Evolutionary conservation across 163 green algal genomes (phyloP).

Genomic region (Volvox carteri): DNA sequence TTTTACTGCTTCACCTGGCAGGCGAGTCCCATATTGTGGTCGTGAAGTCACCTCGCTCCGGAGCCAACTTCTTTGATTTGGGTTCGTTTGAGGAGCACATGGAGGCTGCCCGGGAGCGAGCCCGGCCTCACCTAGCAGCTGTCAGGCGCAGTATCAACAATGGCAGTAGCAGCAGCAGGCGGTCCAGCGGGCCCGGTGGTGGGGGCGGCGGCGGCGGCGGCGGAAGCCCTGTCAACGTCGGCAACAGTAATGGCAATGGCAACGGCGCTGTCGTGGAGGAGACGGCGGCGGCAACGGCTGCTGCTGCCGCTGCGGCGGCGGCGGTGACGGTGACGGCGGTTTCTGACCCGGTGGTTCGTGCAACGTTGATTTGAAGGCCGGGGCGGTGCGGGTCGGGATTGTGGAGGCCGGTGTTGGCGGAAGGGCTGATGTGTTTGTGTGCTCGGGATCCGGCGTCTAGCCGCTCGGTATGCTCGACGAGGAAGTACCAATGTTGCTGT

Average conservation of each 20-base stretch:
- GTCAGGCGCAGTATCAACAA: not conserved
- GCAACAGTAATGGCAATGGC: not conserved
- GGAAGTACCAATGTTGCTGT: too few species aligned
- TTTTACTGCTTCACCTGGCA: too few species aligned
- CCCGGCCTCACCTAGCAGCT: conserved; percentile 55
- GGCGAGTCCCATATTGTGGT: conserved; percentile 66
- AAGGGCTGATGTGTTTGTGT: too few species aligned
- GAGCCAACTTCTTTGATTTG: conserved; percentile 79
- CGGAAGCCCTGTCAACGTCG: not conserved
- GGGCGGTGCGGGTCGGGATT: too few species aligned
- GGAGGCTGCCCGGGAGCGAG: conserved; percentile 58
- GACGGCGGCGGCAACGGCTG: too few species aligned
- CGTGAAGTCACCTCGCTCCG: conserved; percentile 73
- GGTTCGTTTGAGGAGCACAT: conserved; percentile 78
- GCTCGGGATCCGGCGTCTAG: too few species aligned
- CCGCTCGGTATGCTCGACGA: too few species aligned
- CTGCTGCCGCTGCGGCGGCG: not conserved
- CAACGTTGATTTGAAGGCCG: not conserved
- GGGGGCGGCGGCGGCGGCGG: not conserved
- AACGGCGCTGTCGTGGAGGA: not conserved
- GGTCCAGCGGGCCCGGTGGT: too few species aligned
- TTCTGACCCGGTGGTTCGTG: not conserved
- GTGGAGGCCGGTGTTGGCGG: too few species aligned
- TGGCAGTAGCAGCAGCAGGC: conserved; percentile 32
- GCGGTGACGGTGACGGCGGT: not conserved